phyloP scores from a whole-genome alignment of 345 rosid genomes.

The Citrus medica region DNA sequence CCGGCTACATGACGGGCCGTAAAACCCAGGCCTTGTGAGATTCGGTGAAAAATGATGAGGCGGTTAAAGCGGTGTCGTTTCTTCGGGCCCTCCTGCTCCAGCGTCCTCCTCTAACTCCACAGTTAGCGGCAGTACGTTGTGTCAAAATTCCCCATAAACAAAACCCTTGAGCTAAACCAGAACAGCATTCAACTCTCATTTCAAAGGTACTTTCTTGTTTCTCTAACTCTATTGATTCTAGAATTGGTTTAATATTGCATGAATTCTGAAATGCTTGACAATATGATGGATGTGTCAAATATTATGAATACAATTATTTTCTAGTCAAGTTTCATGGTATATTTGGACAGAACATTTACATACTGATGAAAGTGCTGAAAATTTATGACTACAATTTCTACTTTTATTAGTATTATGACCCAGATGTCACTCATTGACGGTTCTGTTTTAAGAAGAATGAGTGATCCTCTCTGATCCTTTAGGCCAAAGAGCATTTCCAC shows the following conservation, averaged over 20 bases:
- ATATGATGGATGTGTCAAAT: neutral
- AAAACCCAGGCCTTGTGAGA: neutral
- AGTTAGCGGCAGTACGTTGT: neutral
- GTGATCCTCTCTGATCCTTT: neutral
- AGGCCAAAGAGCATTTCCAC: too few species aligned
- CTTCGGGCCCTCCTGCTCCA: too few species aligned
- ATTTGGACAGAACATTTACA: neutral
- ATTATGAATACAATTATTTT: too few species aligned
- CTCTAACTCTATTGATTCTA: neutral
- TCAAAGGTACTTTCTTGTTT: neutral
- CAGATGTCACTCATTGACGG: neutral
- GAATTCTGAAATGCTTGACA: conserved; percentile 2
- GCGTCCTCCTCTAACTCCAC: neutral
- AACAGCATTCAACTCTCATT: neutral
- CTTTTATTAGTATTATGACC: neutral
- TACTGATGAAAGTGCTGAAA: neutral
- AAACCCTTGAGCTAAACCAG: neutral
- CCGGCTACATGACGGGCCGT: too few species aligned
- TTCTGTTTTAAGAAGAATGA: neutral
- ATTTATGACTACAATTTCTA: neutral
- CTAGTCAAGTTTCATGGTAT: neutral
- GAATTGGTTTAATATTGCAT: neutral
- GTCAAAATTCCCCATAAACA: neutral
- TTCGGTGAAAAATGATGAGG: too few species aligned
- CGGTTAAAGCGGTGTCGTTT: neutral